Evolutionary conservation across 495 filamentous ascomycete species (phyloP).

Genomic region (Podospora pseudoanserina): DNA sequence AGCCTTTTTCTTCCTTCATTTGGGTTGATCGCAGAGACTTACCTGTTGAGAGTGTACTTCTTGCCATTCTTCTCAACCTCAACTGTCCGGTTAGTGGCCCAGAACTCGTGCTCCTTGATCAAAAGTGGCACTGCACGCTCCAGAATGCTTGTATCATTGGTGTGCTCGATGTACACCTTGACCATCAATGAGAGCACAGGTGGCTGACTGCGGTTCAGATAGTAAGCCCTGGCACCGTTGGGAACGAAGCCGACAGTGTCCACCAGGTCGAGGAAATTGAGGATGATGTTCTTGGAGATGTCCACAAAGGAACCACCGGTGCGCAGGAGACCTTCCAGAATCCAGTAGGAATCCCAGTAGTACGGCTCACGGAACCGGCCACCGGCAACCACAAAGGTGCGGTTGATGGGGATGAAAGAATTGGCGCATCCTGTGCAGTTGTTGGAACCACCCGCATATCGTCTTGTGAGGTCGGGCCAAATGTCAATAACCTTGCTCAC

Average conservation of each 20-base stretch:
- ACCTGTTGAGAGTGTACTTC: slow-evolving; percentile 43
- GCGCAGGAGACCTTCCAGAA: slow-evolving; percentile 47
- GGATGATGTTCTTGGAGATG: slow-evolving; percentile 49
- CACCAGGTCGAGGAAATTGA: slow-evolving; percentile 51
- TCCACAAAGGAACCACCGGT: slow-evolving; percentile 47
- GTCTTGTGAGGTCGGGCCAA: slow-evolving; percentile 49
- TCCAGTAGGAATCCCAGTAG: slow-evolving; percentile 55
- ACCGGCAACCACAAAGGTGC: slow-evolving; percentile 50
- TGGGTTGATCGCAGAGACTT: slow-evolving; percentile 12
- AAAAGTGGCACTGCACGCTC: slow-evolving; percentile 44
- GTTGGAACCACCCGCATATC: slow-evolving; percentile 39
- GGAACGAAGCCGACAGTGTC: slow-evolving; percentile 50
- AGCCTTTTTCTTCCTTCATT: background rate
- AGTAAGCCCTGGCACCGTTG: slow-evolving; percentile 49
- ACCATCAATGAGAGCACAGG: slow-evolving; percentile 50
- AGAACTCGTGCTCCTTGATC: slow-evolving; percentile 48
- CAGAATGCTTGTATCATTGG: slow-evolving; percentile 48
- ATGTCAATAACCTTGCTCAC: slow-evolving; percentile 47
- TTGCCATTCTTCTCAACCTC: slow-evolving; percentile 31
- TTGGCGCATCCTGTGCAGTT: slow-evolving; percentile 44
- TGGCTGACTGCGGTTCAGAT: slow-evolving; percentile 48
- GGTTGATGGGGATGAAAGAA: slow-evolving; percentile 51
- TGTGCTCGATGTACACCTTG: slow-evolving; percentile 45
- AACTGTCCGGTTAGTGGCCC: slow-evolving; percentile 43
- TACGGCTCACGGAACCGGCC: slow-evolving; percentile 51